Evolutionary conservation across 345 rosid genomes (phyloP).

Genomic region (Atalantia buxifolia): DNA sequence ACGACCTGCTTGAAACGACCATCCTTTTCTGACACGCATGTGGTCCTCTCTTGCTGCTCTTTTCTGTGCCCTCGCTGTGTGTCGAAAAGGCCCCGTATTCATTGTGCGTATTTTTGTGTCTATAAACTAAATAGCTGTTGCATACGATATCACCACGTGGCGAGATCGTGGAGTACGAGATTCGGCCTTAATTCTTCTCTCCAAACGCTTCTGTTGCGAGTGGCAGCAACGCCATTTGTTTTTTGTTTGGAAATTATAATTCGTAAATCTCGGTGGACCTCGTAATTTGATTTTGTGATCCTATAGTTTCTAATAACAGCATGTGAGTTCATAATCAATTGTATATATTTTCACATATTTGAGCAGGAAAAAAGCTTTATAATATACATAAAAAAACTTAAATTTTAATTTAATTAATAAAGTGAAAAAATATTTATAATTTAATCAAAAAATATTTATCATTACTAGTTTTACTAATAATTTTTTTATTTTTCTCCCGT

Average conservation of each 20-base stretch:
- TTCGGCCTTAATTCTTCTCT: constrained; percentile 17
- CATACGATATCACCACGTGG: constrained; percentile 42
- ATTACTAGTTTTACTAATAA: too few species aligned
- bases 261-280: too few species aligned
- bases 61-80: neutral
- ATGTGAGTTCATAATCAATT: too few species aligned
- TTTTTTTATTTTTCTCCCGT: too few species aligned
- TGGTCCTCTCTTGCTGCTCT: constrained; percentile 41
- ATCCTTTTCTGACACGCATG: constrained; percentile 69
- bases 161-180: constrained; percentile 36
- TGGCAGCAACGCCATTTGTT: neutral
- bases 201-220: constrained; percentile 14
- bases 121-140: neutral
- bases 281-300: too few species aligned
- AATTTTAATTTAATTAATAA: too few species aligned
- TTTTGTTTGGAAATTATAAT: neutral
- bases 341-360: too few species aligned
- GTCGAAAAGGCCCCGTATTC: neutral
- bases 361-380: too few species aligned
- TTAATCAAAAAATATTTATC: too few species aligned
- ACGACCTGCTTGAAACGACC: constrained; percentile 29
- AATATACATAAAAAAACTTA: too few species aligned
- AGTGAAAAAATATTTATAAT: too few species aligned
- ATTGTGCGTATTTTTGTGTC: neutral
- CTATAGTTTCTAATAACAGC: too few species aligned